Conservation (phyloP, 2,329 filamentous ascomycete genomes). For the Leptographium procerum region DNA sequence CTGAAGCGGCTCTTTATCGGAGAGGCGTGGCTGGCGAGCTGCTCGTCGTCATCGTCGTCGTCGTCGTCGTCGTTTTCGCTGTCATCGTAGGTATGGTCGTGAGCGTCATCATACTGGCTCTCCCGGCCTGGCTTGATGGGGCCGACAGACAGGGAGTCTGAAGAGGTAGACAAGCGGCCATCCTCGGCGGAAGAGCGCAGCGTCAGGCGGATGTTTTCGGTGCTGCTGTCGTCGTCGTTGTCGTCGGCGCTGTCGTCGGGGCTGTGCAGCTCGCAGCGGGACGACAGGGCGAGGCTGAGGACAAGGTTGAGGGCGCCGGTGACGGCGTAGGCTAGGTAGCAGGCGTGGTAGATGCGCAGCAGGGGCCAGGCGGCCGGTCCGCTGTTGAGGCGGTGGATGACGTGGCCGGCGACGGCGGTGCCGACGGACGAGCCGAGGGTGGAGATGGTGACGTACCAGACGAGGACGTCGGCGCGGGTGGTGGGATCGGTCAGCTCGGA, state of each 20-base stretch:
- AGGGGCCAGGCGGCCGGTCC: constrained; percentile 35
- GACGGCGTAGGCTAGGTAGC: constrained; percentile 45
- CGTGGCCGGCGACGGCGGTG: constrained; percentile 38
- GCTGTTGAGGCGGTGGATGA: constrained; percentile 34
- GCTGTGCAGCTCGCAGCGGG: constrained; percentile 35
- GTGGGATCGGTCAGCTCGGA: constrained; percentile 46
- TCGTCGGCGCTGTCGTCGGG: constrained; percentile 15
- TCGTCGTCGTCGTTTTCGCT: constrained; percentile 8
- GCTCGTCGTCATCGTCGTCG: neutral
- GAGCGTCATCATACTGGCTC: neutral
- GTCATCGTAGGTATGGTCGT: neutral
- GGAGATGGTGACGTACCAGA: constrained; percentile 52
- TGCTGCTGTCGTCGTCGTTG: constrained; percentile 12
- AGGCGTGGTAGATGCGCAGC: constrained; percentile 40
- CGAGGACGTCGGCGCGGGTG: constrained; percentile 49
- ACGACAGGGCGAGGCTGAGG: constrained; percentile 33
- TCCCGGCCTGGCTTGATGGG: neutral
- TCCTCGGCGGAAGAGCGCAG: constrained; percentile 3
- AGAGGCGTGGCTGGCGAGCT: neutral
- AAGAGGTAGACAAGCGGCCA: neutral
- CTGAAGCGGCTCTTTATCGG: constrained; percentile 25
- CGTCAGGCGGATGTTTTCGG: constrained; percentile 1
- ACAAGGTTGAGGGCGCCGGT: constrained; percentile 43
- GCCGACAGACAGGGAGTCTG: neutral
- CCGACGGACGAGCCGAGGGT: constrained; percentile 44